Evolutionary conservation across 2,329 filamentous ascomycete genomes (phyloP), one percentile per base, ranked within the genome.

Genomic region (Davidsoniella neocaledoniae): DNA sequence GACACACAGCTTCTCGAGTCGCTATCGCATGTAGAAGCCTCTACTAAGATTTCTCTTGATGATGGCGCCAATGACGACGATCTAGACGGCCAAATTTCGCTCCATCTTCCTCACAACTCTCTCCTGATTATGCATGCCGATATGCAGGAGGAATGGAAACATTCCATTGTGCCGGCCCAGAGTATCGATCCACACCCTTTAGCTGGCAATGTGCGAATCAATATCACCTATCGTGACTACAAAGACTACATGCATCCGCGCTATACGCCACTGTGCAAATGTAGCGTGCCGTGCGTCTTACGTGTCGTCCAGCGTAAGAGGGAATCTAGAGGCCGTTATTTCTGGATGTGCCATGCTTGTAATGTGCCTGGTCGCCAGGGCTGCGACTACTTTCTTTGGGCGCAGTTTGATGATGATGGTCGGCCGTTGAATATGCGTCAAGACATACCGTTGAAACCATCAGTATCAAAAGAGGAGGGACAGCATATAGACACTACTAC

Each of bases 111-210:
- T 0, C 91, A 96, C 63, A 96, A 96, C 62, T 93, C 86, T 0
- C 73, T 96, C 0, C 72, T 98, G 0, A 72, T 96, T 8, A 96
- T 98, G 91, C 88, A 96, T 59, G 88, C 90, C 1, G 86, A 94
- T 61, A 96, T 94, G 86, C 90, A 96, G 60, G 90, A 96, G 60
- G 81, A 84, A 60, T 96, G 87, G 87, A 96, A 95, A 63, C 91
- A 98, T 63, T 76, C 77, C 56, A 83, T 98, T 41, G 71, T 79
- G 0, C 83, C 87, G 0, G 80, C 83, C 0, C 70, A 73, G 45
- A 77, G 80, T 3, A 83, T 96, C 52, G 82, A 87, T 54, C 86
- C 86, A 1, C 91, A 98, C 62, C 86, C 88, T 0, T 62, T 94
- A 1, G 75, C 88, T 0, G 82, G 81, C 0, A 87, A 79, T 57